phyloP scores from a whole-genome alignment of 2,329 filamentous ascomycete species.

The Phyllosticta capitalensis region DNA sequence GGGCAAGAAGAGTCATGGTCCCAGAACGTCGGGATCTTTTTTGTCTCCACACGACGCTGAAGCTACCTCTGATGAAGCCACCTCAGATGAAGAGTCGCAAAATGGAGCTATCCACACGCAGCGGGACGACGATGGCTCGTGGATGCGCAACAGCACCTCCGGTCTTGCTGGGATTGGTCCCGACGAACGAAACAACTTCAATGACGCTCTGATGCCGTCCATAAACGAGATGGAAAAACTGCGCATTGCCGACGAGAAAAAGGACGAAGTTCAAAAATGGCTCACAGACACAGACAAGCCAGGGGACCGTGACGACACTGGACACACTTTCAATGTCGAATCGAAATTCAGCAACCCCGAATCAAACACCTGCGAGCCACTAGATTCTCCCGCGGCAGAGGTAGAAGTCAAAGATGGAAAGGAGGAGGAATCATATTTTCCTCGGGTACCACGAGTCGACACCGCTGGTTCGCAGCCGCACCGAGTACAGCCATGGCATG shows the following conservation, averaged over 20 bases:
- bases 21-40: conserved; percentile 26
- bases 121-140: conserved; percentile 38
- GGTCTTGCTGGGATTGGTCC: conserved; percentile 41
- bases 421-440: conserved; percentile 22
- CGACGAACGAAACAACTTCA: conserved; percentile 31
- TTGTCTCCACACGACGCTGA: conserved; percentile 29
- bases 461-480: conserved; percentile 11
- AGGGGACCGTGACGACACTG: conserved; percentile 29
- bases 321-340: conserved; percentile 32
- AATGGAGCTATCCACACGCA: conserved; percentile 11
- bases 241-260: conserved; percentile 40
- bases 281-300: conserved; percentile 30
- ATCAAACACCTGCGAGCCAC: conserved; percentile 4
- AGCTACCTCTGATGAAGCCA: conserved; percentile 25
- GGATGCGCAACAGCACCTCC: conserved; percentile 30
- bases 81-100: conserved; percentile 20
- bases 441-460: conserved; percentile 5
- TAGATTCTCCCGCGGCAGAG: conserved; percentile 26
- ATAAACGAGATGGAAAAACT: conserved; percentile 42
- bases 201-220: conserved; percentile 35
- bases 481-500: conserved; percentile 39
- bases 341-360: conserved; percentile 25
- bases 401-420: not conserved
- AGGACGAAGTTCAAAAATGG: conserved; percentile 46
- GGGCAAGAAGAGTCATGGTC: conserved; percentile 27